A percentile compares a stretch with the other conserved stretches of the same genome.
Evolutionary conservation across 495 filamentous ascomycete genomes (phyloP).

Genomic region (Bacidia gigantensis): DNA sequence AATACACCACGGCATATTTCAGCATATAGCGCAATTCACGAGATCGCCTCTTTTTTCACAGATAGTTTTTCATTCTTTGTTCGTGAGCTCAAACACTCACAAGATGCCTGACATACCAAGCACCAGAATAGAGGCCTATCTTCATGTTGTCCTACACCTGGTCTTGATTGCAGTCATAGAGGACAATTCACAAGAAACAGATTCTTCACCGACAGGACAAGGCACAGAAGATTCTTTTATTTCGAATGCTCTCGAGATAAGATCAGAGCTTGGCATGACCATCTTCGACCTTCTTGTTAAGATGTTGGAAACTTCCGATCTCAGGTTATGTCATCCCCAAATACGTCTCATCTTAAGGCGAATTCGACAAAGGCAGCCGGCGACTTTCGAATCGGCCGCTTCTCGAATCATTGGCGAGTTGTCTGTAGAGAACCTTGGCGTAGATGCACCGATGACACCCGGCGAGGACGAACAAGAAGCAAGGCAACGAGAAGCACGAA

Average conservation of each 20-base stretch:
- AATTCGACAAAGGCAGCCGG: constrained; percentile 69
- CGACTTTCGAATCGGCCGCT: constrained; percentile 46
- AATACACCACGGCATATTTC: constrained; percentile 64
- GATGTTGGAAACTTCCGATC: constrained; percentile 57
- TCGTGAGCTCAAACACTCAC: constrained; percentile 56
- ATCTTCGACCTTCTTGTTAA: constrained; percentile 64
- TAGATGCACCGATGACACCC: constrained; percentile 39
- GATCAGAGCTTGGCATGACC: constrained; percentile 40
- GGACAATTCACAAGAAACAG: constrained; percentile 50
- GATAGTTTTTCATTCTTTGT: constrained; percentile 74
- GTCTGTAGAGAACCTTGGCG: constrained; percentile 40
- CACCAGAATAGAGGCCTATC: constrained; percentile 76
- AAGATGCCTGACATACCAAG: constrained; percentile 56
- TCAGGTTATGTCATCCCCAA: constrained; percentile 70
- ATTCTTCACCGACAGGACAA: constrained; percentile 29
- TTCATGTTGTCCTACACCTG: constrained; percentile 83
- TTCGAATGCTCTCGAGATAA: constrained; percentile 47
- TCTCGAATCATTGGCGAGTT: constrained; percentile 25
- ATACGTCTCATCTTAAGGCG: constrained; percentile 73
- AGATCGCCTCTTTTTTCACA: constrained; percentile 75
- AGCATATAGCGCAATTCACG: constrained; percentile 62
- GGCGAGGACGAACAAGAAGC: constrained; percentile 24
- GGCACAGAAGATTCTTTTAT: constrained; percentile 46
- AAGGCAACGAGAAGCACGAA: constrained; percentile 40
- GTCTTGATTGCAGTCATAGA: constrained; percentile 70